phyloP scores from a whole-genome alignment of 805 yeast genomes.

The Ogataea pini region DNA sequence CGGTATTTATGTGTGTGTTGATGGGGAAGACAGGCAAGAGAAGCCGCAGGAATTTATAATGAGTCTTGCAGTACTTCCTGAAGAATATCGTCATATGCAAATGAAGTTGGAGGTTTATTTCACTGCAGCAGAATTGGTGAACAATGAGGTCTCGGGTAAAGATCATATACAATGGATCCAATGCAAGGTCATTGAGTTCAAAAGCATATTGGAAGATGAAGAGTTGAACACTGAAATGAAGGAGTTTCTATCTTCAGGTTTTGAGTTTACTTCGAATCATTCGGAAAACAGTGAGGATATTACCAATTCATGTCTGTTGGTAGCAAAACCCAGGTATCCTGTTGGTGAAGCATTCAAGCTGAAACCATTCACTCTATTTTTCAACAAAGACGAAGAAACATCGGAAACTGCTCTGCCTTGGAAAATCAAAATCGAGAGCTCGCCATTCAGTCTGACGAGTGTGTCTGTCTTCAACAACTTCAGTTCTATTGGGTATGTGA shows the following conservation, averaged over 20 bases:
- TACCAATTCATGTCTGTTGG: slow-evolving; percentile 24
- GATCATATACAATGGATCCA: slow-evolving; percentile 24
- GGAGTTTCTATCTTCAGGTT: slow-evolving; percentile 14
- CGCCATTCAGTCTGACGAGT: slow-evolving; percentile 28
- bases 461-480: slow-evolving; percentile 26
- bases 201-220: background rate
- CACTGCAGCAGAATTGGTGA: slow-evolving; percentile 18
- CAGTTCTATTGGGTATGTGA: slow-evolving; percentile 25
- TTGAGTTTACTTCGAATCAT: slow-evolving; percentile 36
- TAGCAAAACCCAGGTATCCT: slow-evolving; percentile 17
- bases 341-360: slow-evolving; percentile 2
- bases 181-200: slow-evolving; percentile 16
- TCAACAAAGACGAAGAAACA: slow-evolving; percentile 2
- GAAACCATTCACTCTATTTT: slow-evolving; percentile 2
- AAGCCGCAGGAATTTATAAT: slow-evolving; percentile 16
- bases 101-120: slow-evolving; percentile 17
- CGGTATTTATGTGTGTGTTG: slow-evolving; percentile 16
- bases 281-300: slow-evolving; percentile 21
- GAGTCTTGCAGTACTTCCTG: slow-evolving; percentile 16
- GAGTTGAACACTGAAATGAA: slow-evolving; percentile 4
- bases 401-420: background rate
- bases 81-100: slow-evolving; percentile 8
- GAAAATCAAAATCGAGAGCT: slow-evolving; percentile 19
- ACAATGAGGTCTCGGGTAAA: slow-evolving; percentile 13
- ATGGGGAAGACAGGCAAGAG: background rate